Percentiles rank a stretch among this genome's conserved stretches.
These are phyloP conservation scores for Colletotrichum navitas DNA, from an alignment of 2,329 filamentous ascomycete species.

Conservation along the genomic window DNA sequence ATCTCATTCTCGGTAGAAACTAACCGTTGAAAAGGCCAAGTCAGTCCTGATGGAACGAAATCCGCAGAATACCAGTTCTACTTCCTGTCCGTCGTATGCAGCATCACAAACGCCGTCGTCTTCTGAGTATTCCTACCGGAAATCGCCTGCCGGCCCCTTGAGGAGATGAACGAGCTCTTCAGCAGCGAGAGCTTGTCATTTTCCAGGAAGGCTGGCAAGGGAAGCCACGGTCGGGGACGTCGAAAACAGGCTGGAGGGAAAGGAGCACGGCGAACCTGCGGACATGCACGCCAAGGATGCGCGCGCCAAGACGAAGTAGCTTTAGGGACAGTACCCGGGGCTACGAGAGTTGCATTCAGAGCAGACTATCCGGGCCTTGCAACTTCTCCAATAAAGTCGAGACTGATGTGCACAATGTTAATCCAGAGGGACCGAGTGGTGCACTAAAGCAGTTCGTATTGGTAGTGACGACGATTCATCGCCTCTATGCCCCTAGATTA, in stretches of 20 bases:
- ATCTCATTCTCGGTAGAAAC: too few species aligned
- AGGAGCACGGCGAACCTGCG: not conserved
- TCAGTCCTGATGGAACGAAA: constrained; percentile 22
- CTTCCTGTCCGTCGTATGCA: constrained; percentile 61
- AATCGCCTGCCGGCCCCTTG: constrained; percentile 72
- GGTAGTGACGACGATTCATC: not conserved
- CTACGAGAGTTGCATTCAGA: not conserved
- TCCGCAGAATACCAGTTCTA: constrained; percentile 21
- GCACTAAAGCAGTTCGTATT: not conserved
- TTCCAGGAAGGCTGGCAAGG: constrained; percentile 45
- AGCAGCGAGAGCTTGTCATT: constrained; percentile 74
- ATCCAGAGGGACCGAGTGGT: too few species aligned
- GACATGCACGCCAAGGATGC: not conserved
- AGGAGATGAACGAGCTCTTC: constrained; percentile 77
- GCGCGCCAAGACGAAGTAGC: not conserved
- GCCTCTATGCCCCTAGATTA: not conserved
- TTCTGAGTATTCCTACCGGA: constrained; percentile 77
- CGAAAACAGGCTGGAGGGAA: constrained; percentile 18
- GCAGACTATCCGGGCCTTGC: not conserved
- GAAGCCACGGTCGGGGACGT: not conserved
- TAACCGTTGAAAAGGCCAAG: constrained; percentile 11
- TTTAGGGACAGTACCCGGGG: not conserved
- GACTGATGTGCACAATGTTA: not conserved
- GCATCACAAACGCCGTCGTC: constrained; percentile 61
- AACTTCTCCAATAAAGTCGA: not conserved